phyloP scores from a whole-genome alignment of 305 asterid species.

The Caryopteris hybrid region DNA sequence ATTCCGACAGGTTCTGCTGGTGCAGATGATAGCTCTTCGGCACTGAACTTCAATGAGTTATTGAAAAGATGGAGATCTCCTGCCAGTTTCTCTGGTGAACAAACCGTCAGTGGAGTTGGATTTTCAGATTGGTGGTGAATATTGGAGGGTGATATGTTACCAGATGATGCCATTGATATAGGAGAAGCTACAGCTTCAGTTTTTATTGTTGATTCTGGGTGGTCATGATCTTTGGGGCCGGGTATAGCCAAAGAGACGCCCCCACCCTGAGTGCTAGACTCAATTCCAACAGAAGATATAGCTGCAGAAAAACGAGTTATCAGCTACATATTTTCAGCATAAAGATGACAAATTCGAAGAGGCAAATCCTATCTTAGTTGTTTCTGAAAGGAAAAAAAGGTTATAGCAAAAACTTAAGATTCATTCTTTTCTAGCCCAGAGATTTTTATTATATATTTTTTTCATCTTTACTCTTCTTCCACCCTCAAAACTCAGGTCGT shows the following conservation, averaged over 20 bases:
- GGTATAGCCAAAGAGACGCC: slow-evolving; percentile 20
- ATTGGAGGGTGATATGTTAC: slow-evolving; percentile 33
- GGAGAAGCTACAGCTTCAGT: slow-evolving; percentile 37
- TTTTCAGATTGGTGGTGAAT: slow-evolving; percentile 30
- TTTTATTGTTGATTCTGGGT: slow-evolving; percentile 34
- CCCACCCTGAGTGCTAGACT: slow-evolving; percentile 27
- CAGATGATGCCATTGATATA: slow-evolving; percentile 25
- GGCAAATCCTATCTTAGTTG: too few relatives aligned
- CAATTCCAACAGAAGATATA: slow-evolving; percentile 29
- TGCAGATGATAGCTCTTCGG: slow-evolving; percentile 77
- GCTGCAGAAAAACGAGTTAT: slow-evolving; percentile 26
- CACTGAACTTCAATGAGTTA: slow-evolving; percentile 54
- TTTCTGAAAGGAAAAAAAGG: too few relatives aligned
- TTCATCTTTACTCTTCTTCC: too few relatives aligned
- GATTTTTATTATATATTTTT: too few relatives aligned
- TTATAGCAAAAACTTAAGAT: too few relatives aligned
- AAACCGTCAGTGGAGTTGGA: slow-evolving; percentile 48
- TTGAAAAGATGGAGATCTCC: slow-evolving; percentile 74
- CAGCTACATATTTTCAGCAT: background rate
- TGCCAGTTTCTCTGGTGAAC: slow-evolving; percentile 79
- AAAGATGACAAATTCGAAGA: background rate
- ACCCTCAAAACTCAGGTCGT: too few relatives aligned
- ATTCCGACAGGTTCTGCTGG: slow-evolving; percentile 81
- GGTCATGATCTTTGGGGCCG: slow-evolving; percentile 22
- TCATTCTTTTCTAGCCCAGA: too few relatives aligned